These are phyloP conservation scores for Citrullus colocynthis DNA, from an alignment of 306 rosid species.

Conservation along the genomic window DNA sequence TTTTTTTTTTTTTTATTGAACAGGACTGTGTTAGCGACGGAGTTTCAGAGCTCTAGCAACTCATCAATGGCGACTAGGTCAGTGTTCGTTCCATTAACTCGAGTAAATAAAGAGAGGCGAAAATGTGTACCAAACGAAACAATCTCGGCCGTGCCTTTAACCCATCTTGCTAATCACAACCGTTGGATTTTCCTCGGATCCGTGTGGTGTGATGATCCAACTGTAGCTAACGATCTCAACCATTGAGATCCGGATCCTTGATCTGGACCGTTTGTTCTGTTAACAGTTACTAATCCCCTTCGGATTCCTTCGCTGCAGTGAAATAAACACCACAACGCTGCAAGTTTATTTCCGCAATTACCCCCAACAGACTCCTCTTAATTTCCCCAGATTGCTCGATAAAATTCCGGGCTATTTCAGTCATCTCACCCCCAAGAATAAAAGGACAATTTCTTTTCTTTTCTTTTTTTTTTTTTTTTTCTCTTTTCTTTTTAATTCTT, in stretches of 20 bases:
- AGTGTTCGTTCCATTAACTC: neutral
- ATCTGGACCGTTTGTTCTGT: constrained; percentile 70
- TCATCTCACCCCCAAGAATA: constrained; percentile 6
- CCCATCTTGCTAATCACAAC: neutral
- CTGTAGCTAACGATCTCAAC: constrained; percentile 19
- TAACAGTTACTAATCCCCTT: constrained; percentile 23
- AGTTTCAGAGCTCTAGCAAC: constrained; percentile 58
- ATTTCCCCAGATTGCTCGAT: neutral
- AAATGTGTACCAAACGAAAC: constrained; percentile 1
- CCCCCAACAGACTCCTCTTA: constrained; percentile 7
- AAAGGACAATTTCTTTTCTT: neutral
- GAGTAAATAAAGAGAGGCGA: neutral
- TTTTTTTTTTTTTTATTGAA: neutral
- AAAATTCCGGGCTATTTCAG: constrained; percentile 1
- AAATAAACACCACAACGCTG: neutral
- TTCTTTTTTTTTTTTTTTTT: neutral
- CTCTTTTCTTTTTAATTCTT: neutral
- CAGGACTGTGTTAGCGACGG: constrained; percentile 34
- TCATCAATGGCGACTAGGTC: constrained; percentile 78
- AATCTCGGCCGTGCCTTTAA: constrained; percentile 22
- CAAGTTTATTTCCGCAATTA: neutral
- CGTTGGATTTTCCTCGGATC: constrained; percentile 23
- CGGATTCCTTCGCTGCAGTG: constrained; percentile 21
- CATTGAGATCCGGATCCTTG: constrained; percentile 47
- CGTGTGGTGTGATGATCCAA: neutral